These are phyloP conservation scores for Lobulomyces angularis DNA, from an alignment of 192 early-diverging fungal species.

Conservation along the genomic window DNA sequence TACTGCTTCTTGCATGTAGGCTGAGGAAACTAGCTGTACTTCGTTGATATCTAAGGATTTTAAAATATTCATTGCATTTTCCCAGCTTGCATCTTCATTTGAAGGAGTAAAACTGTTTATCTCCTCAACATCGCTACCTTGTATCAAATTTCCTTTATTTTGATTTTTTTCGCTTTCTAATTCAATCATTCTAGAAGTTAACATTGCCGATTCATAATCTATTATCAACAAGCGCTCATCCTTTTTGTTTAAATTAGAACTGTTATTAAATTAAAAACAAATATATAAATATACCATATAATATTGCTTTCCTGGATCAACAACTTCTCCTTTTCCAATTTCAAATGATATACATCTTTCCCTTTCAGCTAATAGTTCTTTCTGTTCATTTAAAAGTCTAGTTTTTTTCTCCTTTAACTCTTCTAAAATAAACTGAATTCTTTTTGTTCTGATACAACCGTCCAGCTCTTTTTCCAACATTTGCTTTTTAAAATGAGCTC, in stretches of 20 bases:
- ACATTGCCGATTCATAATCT: constrained; percentile 24
- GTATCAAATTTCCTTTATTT: constrained; percentile 1
- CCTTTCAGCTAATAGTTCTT: constrained; percentile 30
- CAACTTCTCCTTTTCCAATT: constrained; percentile 17
- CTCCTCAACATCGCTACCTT: constrained; percentile 1
- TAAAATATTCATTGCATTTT: constrained; percentile 31
- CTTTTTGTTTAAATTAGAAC: no score
- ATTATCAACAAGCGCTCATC: constrained; percentile 28
- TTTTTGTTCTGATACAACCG: constrained; percentile 3
- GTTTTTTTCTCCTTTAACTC: constrained; percentile 14
- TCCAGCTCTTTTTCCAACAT: constrained; percentile 37
- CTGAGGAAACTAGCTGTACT: constrained; percentile 17
- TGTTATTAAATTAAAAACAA: no score
- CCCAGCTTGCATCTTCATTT: constrained; percentile 26
- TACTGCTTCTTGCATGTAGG: constrained; percentile 30
- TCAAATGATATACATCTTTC: constrained; percentile 23
- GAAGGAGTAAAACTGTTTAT: constrained; percentile 4
- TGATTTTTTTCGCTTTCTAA: constrained; percentile 11
- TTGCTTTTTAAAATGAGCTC: constrained; percentile 31
- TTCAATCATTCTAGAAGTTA: constrained; percentile 14
- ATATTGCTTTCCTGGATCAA: constrained; percentile 21
- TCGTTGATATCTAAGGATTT: constrained; percentile 25
- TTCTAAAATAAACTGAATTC: no score
- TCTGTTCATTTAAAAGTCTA: constrained; percentile 26
- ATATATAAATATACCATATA: no score